Percentiles rank a stretch among this genome's conserved stretches.
These are phyloP conservation scores for Delphinella strobiligena DNA, from an alignment of 2,329 filamentous ascomycete genomes.

Conservation along the genomic window DNA sequence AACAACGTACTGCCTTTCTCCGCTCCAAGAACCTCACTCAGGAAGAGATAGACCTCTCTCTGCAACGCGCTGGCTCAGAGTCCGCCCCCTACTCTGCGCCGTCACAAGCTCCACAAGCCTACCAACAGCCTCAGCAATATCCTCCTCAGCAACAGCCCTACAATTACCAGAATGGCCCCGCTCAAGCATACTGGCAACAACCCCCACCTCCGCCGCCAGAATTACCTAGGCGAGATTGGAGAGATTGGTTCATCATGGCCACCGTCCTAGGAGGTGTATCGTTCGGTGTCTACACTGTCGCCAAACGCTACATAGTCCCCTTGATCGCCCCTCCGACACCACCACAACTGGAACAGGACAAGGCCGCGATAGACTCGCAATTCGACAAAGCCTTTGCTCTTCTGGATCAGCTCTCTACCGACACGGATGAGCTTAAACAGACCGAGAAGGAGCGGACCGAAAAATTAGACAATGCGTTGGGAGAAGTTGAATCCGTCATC, in stretches of 20 bases:
- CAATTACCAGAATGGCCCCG: constrained; percentile 31
- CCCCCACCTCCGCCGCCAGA: constrained; percentile 42
- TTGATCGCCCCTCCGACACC: constrained; percentile 88
- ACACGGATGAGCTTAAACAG: constrained; percentile 77
- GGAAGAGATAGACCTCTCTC: constrained; percentile 80
- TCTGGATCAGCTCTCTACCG: constrained; percentile 81
- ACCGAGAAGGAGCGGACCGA: constrained; percentile 77
- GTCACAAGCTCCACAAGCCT: constrained; percentile 36
- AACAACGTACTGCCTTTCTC: constrained; percentile 85
- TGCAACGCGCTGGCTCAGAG: constrained; percentile 61
- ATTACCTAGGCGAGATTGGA: constrained; percentile 77
- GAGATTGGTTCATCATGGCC: constrained; percentile 99
- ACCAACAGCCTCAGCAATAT: constrained; percentile 19
- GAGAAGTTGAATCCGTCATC: constrained; percentile 76
- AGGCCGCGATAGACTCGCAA: constrained; percentile 80
- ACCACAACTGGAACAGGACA: constrained; percentile 87
- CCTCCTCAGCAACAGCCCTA: constrained; percentile 24
- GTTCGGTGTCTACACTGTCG: constrained; percentile 78
- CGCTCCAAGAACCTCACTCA: constrained; percentile 95
- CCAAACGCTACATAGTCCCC: constrained; percentile 86
- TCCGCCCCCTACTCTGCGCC: constrained; percentile 21
- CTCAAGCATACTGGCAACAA: constrained; percentile 40
- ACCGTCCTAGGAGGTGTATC: constrained; percentile 83
- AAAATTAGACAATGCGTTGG: constrained; percentile 66
- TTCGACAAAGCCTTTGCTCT: constrained; percentile 87